Percentiles rank a stretch among this genome's conserved stretches.
phyloP scores from a whole-genome alignment of 164 flowering plant species.

The Malania oleifera region DNA sequence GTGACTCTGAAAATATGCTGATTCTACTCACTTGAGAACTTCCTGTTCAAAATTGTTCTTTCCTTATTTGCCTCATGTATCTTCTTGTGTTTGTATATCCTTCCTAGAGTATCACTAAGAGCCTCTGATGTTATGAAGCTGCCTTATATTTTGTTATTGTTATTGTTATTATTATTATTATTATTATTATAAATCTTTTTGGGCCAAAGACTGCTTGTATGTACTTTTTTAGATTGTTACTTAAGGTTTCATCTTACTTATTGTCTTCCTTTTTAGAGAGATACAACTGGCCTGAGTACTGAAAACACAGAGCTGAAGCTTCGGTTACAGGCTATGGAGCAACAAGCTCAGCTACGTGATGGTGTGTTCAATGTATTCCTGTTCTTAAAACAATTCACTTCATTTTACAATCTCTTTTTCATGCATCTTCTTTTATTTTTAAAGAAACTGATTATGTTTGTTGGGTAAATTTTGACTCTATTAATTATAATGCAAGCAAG shows the following conservation, averaged over 20 bases:
- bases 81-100: constrained; percentile 1
- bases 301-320: constrained; percentile 92
- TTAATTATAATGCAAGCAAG: no score
- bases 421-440: not conserved
- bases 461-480: no score
- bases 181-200: no score
- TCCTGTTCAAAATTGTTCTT: no score
- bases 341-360: constrained; percentile 92
- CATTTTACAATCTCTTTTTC: not conserved
- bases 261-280: constrained; percentile 51
- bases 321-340: constrained; percentile 95
- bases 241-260: not conserved
- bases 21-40: no score
- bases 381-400: not conserved
- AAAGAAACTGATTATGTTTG: no score
- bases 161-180: no score
- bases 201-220: not conserved
- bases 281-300: constrained; percentile 65
- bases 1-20: no score
- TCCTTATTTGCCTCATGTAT: not conserved
- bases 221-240: not conserved
- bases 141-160: no score
- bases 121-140: no score
- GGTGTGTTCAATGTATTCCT: constrained; percentile 38
- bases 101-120: no score